phyloP scores from a whole-genome alignment of 1,139 yeast genomes.

The Kodamaea arcana region DNA sequence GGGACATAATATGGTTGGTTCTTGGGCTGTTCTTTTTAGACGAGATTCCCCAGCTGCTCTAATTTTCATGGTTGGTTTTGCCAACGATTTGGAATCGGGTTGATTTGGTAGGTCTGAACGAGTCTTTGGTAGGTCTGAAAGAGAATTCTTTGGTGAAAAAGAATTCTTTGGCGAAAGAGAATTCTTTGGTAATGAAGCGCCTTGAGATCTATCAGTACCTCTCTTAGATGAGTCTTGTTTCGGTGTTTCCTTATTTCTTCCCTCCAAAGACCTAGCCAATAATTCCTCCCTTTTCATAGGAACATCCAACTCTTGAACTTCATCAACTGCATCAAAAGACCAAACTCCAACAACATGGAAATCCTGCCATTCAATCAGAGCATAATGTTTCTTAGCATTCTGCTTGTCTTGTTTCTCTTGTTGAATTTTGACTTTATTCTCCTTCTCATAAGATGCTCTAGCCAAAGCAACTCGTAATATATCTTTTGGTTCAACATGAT shows the following conservation, averaged over 20 bases:
- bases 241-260: constrained; percentile 17
- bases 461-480: constrained; percentile 49
- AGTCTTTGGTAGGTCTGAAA: constrained; percentile 4
- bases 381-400: constrained; percentile 48
- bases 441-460: constrained; percentile 55
- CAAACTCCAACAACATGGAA: constrained; percentile 69
- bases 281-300: constrained; percentile 62
- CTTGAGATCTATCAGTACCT: too few species aligned
- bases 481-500: constrained; percentile 5
- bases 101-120: constrained; percentile 7
- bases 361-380: constrained; percentile 86
- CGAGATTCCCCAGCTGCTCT: constrained; percentile 69
- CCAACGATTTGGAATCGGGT: constrained; percentile 1
- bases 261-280: constrained; percentile 56
- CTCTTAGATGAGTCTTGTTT: too few species aligned
- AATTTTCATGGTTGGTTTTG: constrained; percentile 60
- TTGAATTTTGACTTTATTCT: constrained; percentile 23
- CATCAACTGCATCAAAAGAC: constrained; percentile 63
- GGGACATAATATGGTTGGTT: constrained; percentile 59
- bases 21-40: constrained; percentile 31
- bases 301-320: constrained; percentile 53
- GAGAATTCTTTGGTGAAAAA: too few species aligned
- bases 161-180: too few species aligned
- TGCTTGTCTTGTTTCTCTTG: constrained; percentile 31
- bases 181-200: too few species aligned